Base-by-base conservation (phyloP, 2,329 filamentous ascomycete genomes). In the Sporothrix inflata region DNA sequence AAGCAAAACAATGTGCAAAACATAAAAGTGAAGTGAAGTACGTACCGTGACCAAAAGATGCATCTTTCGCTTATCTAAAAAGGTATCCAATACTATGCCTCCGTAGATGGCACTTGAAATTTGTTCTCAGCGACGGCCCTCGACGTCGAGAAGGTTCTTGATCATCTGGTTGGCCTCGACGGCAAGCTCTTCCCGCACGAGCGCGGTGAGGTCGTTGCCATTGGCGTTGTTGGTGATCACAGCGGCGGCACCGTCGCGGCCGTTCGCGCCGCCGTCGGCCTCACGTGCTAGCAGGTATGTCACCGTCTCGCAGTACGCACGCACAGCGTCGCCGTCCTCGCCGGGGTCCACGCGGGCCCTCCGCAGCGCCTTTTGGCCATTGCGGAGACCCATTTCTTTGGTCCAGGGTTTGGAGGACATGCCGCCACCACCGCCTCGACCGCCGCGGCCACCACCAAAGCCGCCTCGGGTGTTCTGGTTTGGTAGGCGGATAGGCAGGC, bases 301-400 rank as follows among this genome's bases (percentile, higher is more conserved):
- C 21, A 91, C 83, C 27, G 90, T 80, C 74, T 88, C 86, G 63
- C 85, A 86, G 76, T 89, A 91, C 78, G 90, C 89, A 69, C 86
- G 82, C 40, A 91, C 82, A 4, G 83, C 89, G 75, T 90, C 87
- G 40, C 88, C 88, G 72, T 86, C 85, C 75, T 86, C 84, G n/a
- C 85, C 83, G 1, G 84, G 82, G 40, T 84, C 82, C 42, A 82
- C 81, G 72, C 86, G 83, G 45, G 86, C 85, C 70, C 79, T 83
- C 55, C 85, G 84, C 72, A 91, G 80, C 16, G 84, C 85, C 24
- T 85, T 82, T 60, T 87, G 85, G 1, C 88, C 90, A 24, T 85
- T 85, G 70, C 85, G 82, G 66, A 89, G 82, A 7, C 89, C 89
- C 6, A 86, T 82, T 67, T 91, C 88, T 60, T 83, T 82, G 27